These are phyloP conservation scores for Pleurotus sapidus DNA, from an alignment of 768 basidiomycete species.

Conservation along the genomic window DNA sequence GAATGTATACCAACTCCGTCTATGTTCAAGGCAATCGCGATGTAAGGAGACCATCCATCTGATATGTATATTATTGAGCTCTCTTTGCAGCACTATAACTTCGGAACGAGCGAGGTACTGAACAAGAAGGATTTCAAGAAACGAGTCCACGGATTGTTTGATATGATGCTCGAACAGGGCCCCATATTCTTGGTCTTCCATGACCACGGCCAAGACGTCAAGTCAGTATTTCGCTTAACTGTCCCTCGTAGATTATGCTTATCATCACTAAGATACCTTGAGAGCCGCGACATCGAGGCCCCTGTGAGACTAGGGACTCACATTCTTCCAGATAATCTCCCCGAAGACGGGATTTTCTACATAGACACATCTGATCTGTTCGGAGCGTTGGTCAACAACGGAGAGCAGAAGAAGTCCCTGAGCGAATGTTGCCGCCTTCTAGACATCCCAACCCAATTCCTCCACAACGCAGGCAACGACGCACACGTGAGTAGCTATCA, in stretches of 20 bases:
- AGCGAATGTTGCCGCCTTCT: conserved; percentile 63
- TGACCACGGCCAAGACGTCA: conserved; percentile 74
- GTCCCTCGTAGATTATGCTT: background rate
- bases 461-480: conserved; percentile 89
- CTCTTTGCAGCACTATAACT: conserved; percentile 53
- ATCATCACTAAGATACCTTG: conserved; percentile 43
- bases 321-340: conserved; percentile 54
- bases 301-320: conserved; percentile 49
- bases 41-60: conserved; percentile 29
- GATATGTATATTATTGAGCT: background rate
- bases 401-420: conserved; percentile 48
- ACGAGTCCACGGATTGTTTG: conserved; percentile 46
- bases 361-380: conserved; percentile 78
- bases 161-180: conserved; percentile 36
- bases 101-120: conserved; percentile 60
- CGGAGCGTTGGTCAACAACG: conserved; percentile 66
- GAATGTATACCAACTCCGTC: conserved; percentile 50
- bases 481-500: conserved; percentile 57
- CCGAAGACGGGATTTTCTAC: conserved; percentile 54
- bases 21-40: conserved; percentile 65
- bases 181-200: conserved; percentile 83
- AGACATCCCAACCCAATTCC: conserved; percentile 46
- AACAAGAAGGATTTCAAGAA: conserved; percentile 48
- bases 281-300: conserved; percentile 46
- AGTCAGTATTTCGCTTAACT: conserved; percentile 34